phyloP scores from a whole-genome alignment of 345 rosid species.

The Eucalyptus regnans region DNA sequence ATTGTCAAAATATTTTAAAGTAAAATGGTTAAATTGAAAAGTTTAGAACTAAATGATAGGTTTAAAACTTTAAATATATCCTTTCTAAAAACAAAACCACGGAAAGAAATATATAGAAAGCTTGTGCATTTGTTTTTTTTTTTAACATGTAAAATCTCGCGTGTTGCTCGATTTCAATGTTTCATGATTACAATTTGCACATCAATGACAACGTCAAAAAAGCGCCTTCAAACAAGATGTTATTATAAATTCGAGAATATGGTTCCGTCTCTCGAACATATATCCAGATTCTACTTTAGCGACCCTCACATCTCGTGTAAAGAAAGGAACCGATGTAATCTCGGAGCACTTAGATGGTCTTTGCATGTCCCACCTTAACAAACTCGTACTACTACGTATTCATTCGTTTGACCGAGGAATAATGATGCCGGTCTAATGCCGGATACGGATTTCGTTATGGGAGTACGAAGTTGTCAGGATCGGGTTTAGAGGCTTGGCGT shows the following conservation, averaged over 20 bases:
- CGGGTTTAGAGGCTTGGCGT: not conserved
- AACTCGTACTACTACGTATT: not conserved
- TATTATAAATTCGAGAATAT: not conserved
- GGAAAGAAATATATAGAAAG: not conserved
- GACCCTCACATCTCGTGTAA: not conserved
- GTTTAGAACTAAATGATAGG: accelerated
- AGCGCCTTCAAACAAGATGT: not conserved
- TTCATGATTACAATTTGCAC: not conserved
- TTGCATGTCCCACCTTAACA: not conserved
- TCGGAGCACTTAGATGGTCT: not conserved
- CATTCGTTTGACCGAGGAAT: not conserved
- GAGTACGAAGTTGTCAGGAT: not conserved
- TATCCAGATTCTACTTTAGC: not conserved
- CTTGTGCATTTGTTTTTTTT: not conserved
- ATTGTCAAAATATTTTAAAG: not conserved
- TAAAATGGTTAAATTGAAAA: not conserved
- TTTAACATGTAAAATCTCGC: accelerated
- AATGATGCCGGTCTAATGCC: not conserved
- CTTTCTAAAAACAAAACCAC: not conserved
- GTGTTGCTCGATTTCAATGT: not conserved
- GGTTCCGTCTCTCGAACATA: not conserved
- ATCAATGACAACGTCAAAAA: not conserved
- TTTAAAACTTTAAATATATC: not conserved
- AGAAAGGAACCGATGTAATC: not conserved
- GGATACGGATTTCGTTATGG: not conserved